Evolutionary conservation across 2,329 filamentous ascomycete species (phyloP).

Genomic region (Cryoendolithus antarcticus): DNA sequence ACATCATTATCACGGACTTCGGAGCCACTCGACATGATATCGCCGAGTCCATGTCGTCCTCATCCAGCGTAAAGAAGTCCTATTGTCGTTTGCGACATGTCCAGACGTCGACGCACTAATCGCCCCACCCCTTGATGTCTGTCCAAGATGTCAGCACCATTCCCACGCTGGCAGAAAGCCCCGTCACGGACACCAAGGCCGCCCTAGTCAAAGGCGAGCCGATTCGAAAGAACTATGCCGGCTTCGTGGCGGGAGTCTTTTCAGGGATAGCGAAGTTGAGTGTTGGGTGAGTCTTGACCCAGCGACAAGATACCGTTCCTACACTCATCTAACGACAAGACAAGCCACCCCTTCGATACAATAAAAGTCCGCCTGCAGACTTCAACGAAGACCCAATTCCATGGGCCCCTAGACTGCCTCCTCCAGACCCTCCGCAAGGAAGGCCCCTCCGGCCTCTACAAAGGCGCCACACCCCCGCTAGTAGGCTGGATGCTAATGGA

Average conservation of each 20-base stretch:
- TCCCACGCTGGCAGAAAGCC: too few relatives aligned
- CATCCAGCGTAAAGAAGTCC: too few relatives aligned
- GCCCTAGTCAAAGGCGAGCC: too few relatives aligned
- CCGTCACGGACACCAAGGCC: too few relatives aligned
- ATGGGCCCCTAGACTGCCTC: conserved; percentile 74
- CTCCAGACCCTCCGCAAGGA: conserved; percentile 76
- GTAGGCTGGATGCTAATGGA: conserved; percentile 99
- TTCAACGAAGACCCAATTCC: conserved; percentile 62
- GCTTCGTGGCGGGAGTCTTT: conserved; percentile 95
- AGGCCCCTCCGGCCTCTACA: conserved; percentile 77
- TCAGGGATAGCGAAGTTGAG: conserved; percentile 83
- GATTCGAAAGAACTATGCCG: conserved; percentile 50
- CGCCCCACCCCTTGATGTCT: too few relatives aligned
- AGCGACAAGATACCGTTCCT: neutral
- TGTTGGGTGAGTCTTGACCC: conserved; percentile 41
- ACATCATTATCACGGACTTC: too few relatives aligned
- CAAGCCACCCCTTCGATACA: conserved; percentile 74
- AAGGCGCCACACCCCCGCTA: conserved; percentile 81
- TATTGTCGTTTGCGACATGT: too few relatives aligned
- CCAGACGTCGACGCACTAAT: too few relatives aligned
- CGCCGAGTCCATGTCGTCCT: too few relatives aligned
- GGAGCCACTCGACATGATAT: too few relatives aligned
- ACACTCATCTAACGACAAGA: conserved; percentile 9
- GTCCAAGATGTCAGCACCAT: too few relatives aligned
- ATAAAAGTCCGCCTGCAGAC: conserved; percentile 95